Base-by-base conservation (phyloP, 2,329 filamentous ascomycete genomes). In the Shiraia sp. region DNA sequence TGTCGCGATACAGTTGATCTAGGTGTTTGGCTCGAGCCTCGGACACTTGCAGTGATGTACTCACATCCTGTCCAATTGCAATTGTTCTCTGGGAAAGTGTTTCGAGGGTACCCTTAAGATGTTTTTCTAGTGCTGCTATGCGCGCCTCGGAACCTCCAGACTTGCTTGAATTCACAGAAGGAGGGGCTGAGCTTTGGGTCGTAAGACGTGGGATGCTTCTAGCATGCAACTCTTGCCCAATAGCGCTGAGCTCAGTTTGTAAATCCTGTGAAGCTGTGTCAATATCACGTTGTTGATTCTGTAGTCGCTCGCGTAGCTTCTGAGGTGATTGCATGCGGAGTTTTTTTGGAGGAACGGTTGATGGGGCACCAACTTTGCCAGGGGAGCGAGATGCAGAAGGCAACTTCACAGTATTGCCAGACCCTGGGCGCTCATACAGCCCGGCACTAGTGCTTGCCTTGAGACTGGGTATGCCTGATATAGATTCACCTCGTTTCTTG, bases 1-100 rank as follows among this genome's bases (percentile, higher is more conserved):
- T 82, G 62, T 96, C 90, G 52, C 89, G 87, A 72, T 95, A 95
- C 36, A 96, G 75, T 70, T 95, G 88, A 65, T 96, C 91, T 38
- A 96, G 82, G 28, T 87, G 86, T 57, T 85, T 87, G 45, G 86
- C 85, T 57, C 93, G 91, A 45, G 79, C 80, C 65, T 96, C 90
- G 10, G 82, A 83, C 2, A 89, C 83, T 57, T 82, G 79, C 10
- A 96, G 76, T 1, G 84, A 85, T 14, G 76, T 81, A 29, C 89
- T 83, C 54, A 95, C 74, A 52, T 95, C 90, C 22, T 75, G 76
- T 47, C 87, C 82, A 36, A 95, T 78, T 3, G 77, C 72, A 1
- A 52, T 33, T 14, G 60, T 59, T 12, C 63, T 61, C 9, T 52
- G 47, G 6, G 56, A 57, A 3, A 70, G 53, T 66, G 35, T 70